Base-by-base conservation (phyloP, 148 eudicot genomes). In the Camellia japonica region DNA sequence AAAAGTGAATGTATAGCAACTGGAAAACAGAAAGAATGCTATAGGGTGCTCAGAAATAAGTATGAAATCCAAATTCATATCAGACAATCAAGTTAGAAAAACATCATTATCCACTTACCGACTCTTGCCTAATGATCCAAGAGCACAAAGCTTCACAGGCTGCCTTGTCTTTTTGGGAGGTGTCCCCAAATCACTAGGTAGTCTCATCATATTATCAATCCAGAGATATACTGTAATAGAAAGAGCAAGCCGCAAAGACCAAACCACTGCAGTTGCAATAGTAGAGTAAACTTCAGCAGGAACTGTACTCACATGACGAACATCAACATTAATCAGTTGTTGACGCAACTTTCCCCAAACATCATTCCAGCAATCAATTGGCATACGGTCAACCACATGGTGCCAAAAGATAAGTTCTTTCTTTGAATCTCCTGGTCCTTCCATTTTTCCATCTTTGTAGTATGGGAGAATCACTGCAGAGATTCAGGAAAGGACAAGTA, bases 241-340 rank as follows among this genome's bases (percentile, higher is more conserved):
- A 84, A 95, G 93, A 76, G 97, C 94, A 79, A 95, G 94, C 79
- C 98, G 90, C 97, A 95, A 93, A 63, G 97, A 90, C 98, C 98
- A 95, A 65, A 93, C 84, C 77, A 95, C 98, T 81, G 90, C 91
- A 79, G 92, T 91, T 43, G 94, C 93, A 82, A 93, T 92, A 75
- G 93, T 84, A 70, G 97, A 88, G 78, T 95, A 95, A 41, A 93
- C 90, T 81, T 95, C 95, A 51, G 87, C 90, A 76, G 87, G 88
- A 49, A 93, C 92, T 16, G 94, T 87, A 76, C 89, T 84, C 76
- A 73, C 88, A 71, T 95, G 88, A 63, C 85, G 76, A 77, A 95
- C 94, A 86, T 95, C 97, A 79, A 95, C 96, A 78, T 93, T 95
- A 72, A 93, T 90, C 74, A 93, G 80, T 79, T 95, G 98, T 63